Percentiles rank a stretch among this genome's conserved stretches.
phyloP scores from a whole-genome alignment of 2,329 filamentous ascomycete genomes.

The Ascosphaera aggregata region DNA sequence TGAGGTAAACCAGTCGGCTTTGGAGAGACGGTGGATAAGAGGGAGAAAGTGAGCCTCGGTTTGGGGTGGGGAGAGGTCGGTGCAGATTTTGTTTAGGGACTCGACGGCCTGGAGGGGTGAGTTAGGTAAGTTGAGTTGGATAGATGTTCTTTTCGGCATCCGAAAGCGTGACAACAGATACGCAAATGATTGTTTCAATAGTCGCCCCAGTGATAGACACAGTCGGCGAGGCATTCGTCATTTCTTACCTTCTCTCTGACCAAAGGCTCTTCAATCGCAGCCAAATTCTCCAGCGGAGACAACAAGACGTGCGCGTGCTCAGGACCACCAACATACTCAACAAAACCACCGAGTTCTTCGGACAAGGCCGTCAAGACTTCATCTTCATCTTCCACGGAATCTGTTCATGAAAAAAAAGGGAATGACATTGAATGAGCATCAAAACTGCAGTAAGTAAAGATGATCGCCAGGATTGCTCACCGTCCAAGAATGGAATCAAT shows the following conservation, averaged over 20 bases:
- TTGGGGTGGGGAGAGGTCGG: constrained; percentile 70
- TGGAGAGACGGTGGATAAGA: constrained; percentile 81
- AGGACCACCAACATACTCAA: constrained; percentile 91
- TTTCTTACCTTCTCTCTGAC: constrained; percentile 82
- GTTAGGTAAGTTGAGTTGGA: constrained; percentile 1
- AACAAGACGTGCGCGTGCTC: constrained; percentile 90
- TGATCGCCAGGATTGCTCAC: constrained; percentile 32
- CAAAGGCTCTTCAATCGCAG: constrained; percentile 92
- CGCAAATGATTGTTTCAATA: too few relatives aligned
- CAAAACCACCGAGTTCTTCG: constrained; percentile 88
- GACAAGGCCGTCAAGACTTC: constrained; percentile 93
- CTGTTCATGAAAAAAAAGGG: constrained; percentile 23
- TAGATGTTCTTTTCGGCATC: too few relatives aligned
- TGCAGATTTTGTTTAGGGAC: constrained; percentile 97
- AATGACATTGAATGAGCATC: too few relatives aligned
- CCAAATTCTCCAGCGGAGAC: constrained; percentile 90
- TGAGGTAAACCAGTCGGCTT: constrained; percentile 99
- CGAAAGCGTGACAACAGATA: too few relatives aligned
- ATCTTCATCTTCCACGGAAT: constrained; percentile 97
- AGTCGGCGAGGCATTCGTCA: too few relatives aligned
- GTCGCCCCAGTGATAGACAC: too few relatives aligned
- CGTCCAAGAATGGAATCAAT: constrained; percentile 95
- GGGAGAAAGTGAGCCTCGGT: constrained; percentile 96
- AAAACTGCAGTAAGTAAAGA: constrained; percentile 2
- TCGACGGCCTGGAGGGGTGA: constrained; percentile 56